Evolutionary conservation across 176 grass and related monocot species (phyloP), one percentile per base, ranked within the genome.

Genomic region (Phyllostachys edulis): DNA sequence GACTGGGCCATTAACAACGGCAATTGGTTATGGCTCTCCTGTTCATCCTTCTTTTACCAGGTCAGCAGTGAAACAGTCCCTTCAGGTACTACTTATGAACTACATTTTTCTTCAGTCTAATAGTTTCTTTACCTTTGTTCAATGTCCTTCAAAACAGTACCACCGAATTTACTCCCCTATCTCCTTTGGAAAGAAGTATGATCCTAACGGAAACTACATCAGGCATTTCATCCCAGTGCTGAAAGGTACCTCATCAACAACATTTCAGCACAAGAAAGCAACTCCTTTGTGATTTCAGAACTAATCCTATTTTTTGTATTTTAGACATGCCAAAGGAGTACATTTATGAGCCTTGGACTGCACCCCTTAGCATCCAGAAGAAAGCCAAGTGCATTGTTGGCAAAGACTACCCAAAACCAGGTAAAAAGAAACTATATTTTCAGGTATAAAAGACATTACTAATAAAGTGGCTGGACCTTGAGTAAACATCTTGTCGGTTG

Each of bases 21-120:
- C 46, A 96, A 99, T 38, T 99, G 93, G 93, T 45, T 99, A 51
- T 96, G 96, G 93, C 90, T 99, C 41, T 99, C 93, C 46, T 96
- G 96, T 71, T 99, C 93, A 89, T 95, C 93, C 52, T 99, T 99
- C 74, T 96, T 99, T 62, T 90, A 96, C 76, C 96, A 96, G 91
- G 93, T 94, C 59, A 54, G 24, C 37, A 76, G 20, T 27, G 16
- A 60, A 69, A 73, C 61, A 46, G 0, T 32, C 71, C 11, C 29
- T 63, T 84, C 37, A 26, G 20, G 55, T 67, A 27, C 9, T 20
- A 71, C 8, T 76, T 69, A 0, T 9, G 45, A 73, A 65, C 6
- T 47, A 40, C 34, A 82, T 42, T 83, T 82, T 60, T 79, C 1
- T 78, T 88, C 44, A 78, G 16, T 34, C 54, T 80, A 75, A 71